Evolutionary conservation across 2,329 filamentous ascomycete species (phyloP).

Genomic region (Aspergillus awamori): DNA sequence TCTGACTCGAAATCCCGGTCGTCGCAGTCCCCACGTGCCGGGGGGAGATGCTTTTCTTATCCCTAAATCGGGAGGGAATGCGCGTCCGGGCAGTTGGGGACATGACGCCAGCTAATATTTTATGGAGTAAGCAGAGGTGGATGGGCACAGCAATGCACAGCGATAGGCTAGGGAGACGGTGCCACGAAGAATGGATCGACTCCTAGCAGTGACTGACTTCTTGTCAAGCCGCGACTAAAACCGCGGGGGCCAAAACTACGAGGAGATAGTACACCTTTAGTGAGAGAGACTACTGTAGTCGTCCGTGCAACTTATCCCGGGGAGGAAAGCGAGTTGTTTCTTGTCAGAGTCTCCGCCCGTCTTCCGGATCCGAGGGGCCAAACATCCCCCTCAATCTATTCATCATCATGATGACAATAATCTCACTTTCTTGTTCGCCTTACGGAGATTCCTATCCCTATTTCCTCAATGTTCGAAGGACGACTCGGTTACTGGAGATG

Average conservation of each 20-base stretch:
- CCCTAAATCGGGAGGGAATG: not conserved
- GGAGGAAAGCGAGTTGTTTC: too few species aligned
- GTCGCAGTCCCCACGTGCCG: slow-evolving; percentile 5
- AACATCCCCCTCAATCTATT: too few species aligned
- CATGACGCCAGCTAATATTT: slow-evolving; percentile 6
- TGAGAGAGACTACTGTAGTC: too few species aligned
- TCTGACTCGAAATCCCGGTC: not conserved
- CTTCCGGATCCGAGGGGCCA: too few species aligned
- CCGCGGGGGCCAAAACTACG: slow-evolving; percentile 2
- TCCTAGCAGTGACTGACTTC: not conserved
- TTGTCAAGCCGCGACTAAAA: not conserved
- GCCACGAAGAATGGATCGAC: slow-evolving; percentile 4
- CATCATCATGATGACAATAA: too few species aligned
- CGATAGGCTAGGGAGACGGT: not conserved
- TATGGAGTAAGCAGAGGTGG: not conserved
- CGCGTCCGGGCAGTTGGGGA: not conserved
- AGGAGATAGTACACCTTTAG: too few species aligned
- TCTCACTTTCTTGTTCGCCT: too few species aligned
- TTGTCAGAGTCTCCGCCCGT: too few species aligned
- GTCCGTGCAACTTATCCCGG: not conserved
- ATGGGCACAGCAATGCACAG: not conserved
- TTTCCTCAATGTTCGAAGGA: too few species aligned
- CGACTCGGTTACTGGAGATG: too few species aligned
- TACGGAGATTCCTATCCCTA: too few species aligned
- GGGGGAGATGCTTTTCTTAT: not conserved